A percentile compares a stretch with the other conserved stretches of the same genome.
These are phyloP conservation scores for Cryptococcus wingfieldii DNA, from an alignment of 1,284 basidiomycete genomes.

Conservation along the genomic window DNA sequence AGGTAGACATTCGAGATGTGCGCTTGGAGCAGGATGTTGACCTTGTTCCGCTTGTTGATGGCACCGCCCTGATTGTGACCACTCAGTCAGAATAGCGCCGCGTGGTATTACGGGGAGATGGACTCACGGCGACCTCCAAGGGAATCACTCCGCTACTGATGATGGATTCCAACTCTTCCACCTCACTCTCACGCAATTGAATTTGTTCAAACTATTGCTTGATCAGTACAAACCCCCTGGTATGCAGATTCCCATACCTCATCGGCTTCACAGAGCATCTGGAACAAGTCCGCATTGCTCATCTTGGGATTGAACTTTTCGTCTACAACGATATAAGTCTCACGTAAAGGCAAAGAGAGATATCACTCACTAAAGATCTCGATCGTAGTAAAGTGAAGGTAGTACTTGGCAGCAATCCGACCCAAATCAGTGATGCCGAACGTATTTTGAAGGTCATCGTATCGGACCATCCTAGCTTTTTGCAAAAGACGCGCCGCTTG, in stretches of 20 bases:
- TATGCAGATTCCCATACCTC: conserved; percentile 59
- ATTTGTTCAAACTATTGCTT: conserved; percentile 85
- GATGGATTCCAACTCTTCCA: conserved; percentile 73
- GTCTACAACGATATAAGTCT: conserved; percentile 43
- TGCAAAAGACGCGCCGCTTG: conserved; percentile 65
- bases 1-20: conserved; percentile 76
- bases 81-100: neutral
- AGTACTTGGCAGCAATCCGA: conserved; percentile 93
- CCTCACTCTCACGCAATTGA: conserved; percentile 84
- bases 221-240: neutral
- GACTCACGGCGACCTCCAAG: conserved; percentile 54
- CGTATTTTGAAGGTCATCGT: conserved; percentile 60
- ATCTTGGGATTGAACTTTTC: conserved; percentile 73
- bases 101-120: neutral
- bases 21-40: conserved; percentile 91
- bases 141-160: conserved; percentile 65
- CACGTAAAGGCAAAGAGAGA: neutral
- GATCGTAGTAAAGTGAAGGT: conserved; percentile 81
- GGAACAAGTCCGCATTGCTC: conserved; percentile 90
- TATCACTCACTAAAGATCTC: conserved; percentile 67
- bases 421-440: conserved; percentile 83
- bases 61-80: conserved; percentile 59
- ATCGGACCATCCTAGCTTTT: conserved; percentile 78
- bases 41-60: conserved; percentile 80
- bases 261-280: conserved; percentile 80